Evolutionary conservation across 306 rosid genomes (phyloP), one percentile per base, ranked within the genome.

Genomic region (Rubus idaeus): DNA sequence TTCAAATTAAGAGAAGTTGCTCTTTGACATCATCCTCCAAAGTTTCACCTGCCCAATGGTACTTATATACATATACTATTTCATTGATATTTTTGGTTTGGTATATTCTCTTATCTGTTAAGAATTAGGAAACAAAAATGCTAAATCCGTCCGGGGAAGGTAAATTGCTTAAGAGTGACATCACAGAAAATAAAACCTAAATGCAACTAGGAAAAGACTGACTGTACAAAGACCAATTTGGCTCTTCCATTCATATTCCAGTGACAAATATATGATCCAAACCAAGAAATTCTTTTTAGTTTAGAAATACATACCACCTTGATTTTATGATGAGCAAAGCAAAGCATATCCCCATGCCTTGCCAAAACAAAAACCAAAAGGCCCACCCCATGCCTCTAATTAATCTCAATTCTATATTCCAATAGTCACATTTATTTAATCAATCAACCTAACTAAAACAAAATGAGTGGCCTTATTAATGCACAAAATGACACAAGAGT

Each of bases 301-400:
- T n/a, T 30, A 8, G 61, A 55, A 7, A 6, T 12, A 11, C 1
- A 50, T n/a, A 8, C 57, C 50, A 35, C 14, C 41, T 4, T 62
- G 41, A 17, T 10, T 13, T 18, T 40, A 10, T 35, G 3, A 62
- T 62, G 67, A 35, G 10, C 26, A 61, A 12, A 12, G 44, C 20
- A 62, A 14, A 30, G 68, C 68, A 35, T 3, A 62, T 62, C 4
- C 4, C 44, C 66, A 62, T 14, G 67, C 67, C 67, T 61, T 13
- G 42, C 42, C n/a, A 11, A 6, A n/a, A n/a, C n/a, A n/a, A 58
- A 23, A 26, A 69, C 12, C 46, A 57, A 23, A 57, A 35, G 64
- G 71, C 75, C 21, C 69, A 14, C 30, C 70, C 37, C 75, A 67
- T 56, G 83, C 79, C 78, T 14, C 68, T 35, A 61, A 5, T 56